Base-by-base conservation (phyloP, 805 yeast species). In the Candida jianshihensis region DNA sequence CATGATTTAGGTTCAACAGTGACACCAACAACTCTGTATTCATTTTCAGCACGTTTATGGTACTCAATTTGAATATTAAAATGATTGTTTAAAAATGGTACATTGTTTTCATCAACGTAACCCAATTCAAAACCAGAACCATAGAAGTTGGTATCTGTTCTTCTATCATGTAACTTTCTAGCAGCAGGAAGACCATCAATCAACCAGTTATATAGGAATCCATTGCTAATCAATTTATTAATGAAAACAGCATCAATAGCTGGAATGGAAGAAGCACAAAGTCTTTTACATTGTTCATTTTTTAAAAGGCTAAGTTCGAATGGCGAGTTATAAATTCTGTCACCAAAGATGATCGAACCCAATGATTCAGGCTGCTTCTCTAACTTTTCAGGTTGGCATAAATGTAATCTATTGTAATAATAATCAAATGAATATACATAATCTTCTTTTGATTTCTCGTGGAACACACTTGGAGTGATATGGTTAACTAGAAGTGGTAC, bases 131-230 rank as follows among this genome's bases (percentile, higher is more conserved):
- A 87, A 3, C 96, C 96, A 1, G 84, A 68, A 25, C 88, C 83
- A 54, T 83, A 84, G 54, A 80, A 84, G 24, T 68, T 68, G 5
- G 78, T 48, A 10, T 75, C 52, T 4, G 90, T 79, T 49, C 74
- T 71, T 37, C 57, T 55, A 50, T 84, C 90, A 33, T 59, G 54
- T 19, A 77, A 63, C 35, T 60, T 54, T 51, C 73, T 77, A 4
- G 96, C 96, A 6, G 88, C 95, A 10, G 98, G 98, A 48, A 92
- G 73, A 2, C 97, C 97, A 57, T 92, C 98, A 39, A 92, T 64
- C 36, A 89, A 68, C 97, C 97, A 90, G 57, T 90, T 90, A 60
- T 86, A 85, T 53, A 71, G 75, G 59, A 85, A 92, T 3, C 88
- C 89, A 33, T 89, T 86, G 46, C 78, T 70, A 47, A 92, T 83